Evolutionary conservation across 352 stramenopile species (phyloP).

Genomic region (Phytophthora litchii): DNA sequence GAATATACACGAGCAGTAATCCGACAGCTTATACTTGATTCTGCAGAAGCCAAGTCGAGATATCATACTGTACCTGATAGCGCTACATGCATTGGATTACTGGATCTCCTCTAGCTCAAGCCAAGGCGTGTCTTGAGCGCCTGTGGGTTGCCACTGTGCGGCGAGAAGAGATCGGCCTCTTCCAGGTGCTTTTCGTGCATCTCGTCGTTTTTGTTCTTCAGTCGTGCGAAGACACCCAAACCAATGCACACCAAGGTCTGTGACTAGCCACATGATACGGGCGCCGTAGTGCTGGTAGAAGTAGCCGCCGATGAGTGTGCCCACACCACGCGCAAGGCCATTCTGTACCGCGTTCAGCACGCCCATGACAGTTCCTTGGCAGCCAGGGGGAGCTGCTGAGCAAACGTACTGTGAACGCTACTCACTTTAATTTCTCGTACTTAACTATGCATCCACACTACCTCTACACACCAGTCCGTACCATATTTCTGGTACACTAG

Average conservation of each 20-base stretch:
- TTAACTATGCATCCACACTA: too few species aligned
- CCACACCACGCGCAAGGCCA: constrained; percentile 63
- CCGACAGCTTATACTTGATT: too few species aligned
- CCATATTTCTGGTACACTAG: background rate
- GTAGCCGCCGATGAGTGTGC: constrained; percentile 75
- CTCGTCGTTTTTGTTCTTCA: constrained; percentile 57
- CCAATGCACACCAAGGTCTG: constrained; percentile 69
- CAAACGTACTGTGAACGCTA: constrained; percentile 87
- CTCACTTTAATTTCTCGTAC: too few species aligned
- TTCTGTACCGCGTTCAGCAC: constrained; percentile 82
- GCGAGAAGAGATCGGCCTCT: constrained; percentile 70
- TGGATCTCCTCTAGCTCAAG: constrained; percentile 34
- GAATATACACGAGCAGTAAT: too few species aligned
- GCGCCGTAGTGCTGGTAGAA: constrained; percentile 78
- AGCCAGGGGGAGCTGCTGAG: constrained; percentile 58
- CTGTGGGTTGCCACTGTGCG: constrained; percentile 53
- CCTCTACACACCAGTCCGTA: background rate
- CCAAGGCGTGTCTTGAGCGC: constrained; percentile 29
- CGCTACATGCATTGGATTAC: too few species aligned
- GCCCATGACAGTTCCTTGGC: constrained; percentile 77
- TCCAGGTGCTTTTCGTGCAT: constrained; percentile 47
- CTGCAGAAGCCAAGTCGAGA: too few species aligned
- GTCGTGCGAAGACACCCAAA: constrained; percentile 57
- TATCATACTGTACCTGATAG: too few species aligned
- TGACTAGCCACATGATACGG: constrained; percentile 69